Conservation (phyloP, 2,329 filamentous ascomycete species). For the Dryadomyces sulphureus region DNA sequence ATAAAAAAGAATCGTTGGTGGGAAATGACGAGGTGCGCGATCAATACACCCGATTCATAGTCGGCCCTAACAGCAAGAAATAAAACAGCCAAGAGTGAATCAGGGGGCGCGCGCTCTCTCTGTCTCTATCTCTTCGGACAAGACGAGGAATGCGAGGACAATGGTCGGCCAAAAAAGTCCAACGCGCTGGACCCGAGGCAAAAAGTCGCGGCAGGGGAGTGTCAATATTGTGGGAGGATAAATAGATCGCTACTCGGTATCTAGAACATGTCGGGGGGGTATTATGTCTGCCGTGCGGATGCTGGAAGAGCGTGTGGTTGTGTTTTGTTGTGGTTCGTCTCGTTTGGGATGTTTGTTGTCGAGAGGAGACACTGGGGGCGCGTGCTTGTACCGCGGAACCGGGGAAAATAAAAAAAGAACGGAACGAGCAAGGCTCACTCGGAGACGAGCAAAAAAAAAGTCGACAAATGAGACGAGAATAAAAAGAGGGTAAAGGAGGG, state of each 20-base stretch:
- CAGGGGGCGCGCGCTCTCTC: too few species aligned
- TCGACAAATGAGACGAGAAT: not conserved
- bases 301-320: not conserved
- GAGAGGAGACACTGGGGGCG: not conserved
- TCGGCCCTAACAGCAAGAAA: constrained; percentile 12
- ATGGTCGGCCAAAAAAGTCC: not conserved
- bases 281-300: not conserved
- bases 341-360: not conserved
- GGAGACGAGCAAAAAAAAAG: too few species aligned
- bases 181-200: too few species aligned
- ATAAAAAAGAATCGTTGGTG: not conserved
- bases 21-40: constrained; percentile 1
- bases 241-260: not conserved
- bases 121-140: too few species aligned
- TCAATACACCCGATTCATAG: constrained; percentile 20
- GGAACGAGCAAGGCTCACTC: not conserved
- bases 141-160: too few species aligned
- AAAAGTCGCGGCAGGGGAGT: not conserved
- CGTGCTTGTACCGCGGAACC: too few species aligned
- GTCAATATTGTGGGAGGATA: not conserved
- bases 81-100: not conserved
- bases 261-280: not conserved
- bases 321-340: not conserved
- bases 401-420: not conserved
- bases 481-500: not conserved